These are phyloP conservation scores for Neurospora sp. DNA, from an alignment of 495 filamentous ascomycete species.

Conservation along the genomic window DNA sequence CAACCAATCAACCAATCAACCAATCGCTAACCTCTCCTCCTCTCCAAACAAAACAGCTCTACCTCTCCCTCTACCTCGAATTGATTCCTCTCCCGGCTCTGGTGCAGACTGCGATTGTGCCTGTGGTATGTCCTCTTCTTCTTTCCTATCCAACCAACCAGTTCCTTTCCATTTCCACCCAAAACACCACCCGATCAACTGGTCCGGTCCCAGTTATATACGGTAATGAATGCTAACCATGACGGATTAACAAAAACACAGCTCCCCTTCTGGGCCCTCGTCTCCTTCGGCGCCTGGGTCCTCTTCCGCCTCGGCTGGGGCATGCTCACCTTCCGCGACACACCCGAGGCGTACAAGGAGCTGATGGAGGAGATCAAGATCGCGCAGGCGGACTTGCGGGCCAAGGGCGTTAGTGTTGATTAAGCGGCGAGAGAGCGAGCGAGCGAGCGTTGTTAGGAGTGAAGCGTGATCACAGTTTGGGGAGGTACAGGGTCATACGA, in stretches of 20 bases:
- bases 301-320: constrained; percentile 85
- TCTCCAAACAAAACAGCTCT: constrained; percentile 47
- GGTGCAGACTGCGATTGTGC: constrained; percentile 61
- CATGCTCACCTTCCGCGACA: constrained; percentile 92
- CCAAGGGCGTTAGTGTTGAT: constrained; percentile 66
- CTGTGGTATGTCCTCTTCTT: constrained; percentile 43
- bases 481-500: no score
- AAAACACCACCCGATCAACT: no score
- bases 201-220: not conserved
- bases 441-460: not conserved
- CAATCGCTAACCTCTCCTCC: constrained; percentile 3
- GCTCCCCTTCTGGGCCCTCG: constrained; percentile 87
- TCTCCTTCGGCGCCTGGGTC: constrained; percentile 87
- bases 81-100: constrained; percentile 73
- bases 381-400: constrained; percentile 55
- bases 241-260: constrained; percentile 20
- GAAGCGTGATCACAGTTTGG: not conserved
- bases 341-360: constrained; percentile 82
- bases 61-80: constrained; percentile 75
- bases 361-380: constrained; percentile 71
- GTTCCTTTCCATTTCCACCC: no score
- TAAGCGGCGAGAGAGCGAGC: constrained; percentile 15
- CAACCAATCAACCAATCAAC: not conserved
- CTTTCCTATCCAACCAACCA: no score
- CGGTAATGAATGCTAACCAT: no score